These are phyloP conservation scores for Pythium dissimile DNA, from an alignment of 352 stramenopile genomes.

Conservation along the genomic window DNA sequence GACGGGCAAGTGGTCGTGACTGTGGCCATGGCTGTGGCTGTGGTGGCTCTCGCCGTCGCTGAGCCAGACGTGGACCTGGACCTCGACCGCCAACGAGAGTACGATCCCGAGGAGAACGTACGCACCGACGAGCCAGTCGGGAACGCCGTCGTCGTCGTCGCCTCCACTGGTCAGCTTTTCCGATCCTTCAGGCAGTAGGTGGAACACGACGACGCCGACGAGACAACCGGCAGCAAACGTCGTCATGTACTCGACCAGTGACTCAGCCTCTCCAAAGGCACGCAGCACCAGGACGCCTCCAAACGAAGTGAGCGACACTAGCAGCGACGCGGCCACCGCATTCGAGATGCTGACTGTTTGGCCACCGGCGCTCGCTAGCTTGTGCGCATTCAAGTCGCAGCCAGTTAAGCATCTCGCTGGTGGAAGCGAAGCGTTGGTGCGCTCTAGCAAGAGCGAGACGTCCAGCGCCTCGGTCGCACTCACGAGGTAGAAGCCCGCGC, in stretches of 20 bases:
- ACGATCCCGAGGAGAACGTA: conserved; percentile 31
- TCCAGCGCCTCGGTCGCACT: too few relatives aligned
- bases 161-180: too few relatives aligned
- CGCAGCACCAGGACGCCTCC: conserved; percentile 25
- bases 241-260: conserved; percentile 30
- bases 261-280: conserved; percentile 15
- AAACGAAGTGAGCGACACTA: conserved; percentile 26
- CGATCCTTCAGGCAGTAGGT: conserved; percentile 34
- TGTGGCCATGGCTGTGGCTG: background rate
- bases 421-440: too few relatives aligned
- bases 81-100: conserved; percentile 29
- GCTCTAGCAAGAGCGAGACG: too few relatives aligned
- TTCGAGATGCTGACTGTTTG: too few relatives aligned
- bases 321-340: conserved; percentile 21
- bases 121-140: conserved; percentile 29
- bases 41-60: too few relatives aligned
- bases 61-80: background rate
- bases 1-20: background rate
- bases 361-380: too few relatives aligned
- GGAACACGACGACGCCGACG: conserved; percentile 35
- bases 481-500: too few relatives aligned
- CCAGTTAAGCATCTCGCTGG: too few relatives aligned
- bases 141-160: conserved; percentile 22
- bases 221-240: conserved; percentile 30
- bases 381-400: too few relatives aligned